Evolutionary conservation across 73 alveolate species (phyloP).

Genomic region (Paramecium sonneborni): DNA sequence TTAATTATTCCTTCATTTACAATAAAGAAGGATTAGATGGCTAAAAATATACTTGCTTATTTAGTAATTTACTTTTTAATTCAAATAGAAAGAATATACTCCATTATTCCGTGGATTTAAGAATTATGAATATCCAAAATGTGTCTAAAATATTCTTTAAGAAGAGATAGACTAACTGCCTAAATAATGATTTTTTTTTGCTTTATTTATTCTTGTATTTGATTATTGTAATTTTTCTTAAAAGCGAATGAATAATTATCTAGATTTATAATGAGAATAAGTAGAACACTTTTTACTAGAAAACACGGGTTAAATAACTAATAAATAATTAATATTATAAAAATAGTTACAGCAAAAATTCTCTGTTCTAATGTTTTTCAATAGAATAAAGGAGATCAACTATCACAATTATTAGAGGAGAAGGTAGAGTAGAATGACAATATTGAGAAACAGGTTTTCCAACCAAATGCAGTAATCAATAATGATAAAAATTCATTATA

Average conservation of each 20-base stretch:
- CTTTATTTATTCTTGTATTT: not conserved
- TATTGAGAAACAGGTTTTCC: not conserved
- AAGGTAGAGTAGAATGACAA: not conserved
- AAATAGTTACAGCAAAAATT: not conserved
- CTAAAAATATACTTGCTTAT: slow-evolving; percentile 12
- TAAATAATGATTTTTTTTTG: not conserved
- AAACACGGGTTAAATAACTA: not conserved
- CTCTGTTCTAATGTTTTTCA: not conserved
- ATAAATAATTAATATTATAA: not conserved
- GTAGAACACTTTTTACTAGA: not conserved
- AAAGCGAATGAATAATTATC: not conserved
- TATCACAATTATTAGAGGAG: not conserved
- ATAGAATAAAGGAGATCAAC: not conserved
- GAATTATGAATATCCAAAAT: slow-evolving; percentile 45
- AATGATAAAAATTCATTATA: not conserved
- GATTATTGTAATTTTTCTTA: not conserved
- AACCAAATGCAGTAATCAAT: not conserved
- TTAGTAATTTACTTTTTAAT: not conserved
- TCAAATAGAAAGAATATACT: slow-evolving; percentile 20
- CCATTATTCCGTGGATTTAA: slow-evolving; percentile 25
- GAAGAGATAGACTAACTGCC: slow-evolving; percentile 18
- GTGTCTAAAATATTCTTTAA: not conserved
- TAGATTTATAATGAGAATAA: too few species aligned
- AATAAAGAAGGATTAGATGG: slow-evolving; percentile 29
- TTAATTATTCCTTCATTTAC: not conserved